These are phyloP conservation scores for Aureobasidium pullulans DNA, from an alignment of 2,329 filamentous ascomycete genomes.

Conservation along the genomic window DNA sequence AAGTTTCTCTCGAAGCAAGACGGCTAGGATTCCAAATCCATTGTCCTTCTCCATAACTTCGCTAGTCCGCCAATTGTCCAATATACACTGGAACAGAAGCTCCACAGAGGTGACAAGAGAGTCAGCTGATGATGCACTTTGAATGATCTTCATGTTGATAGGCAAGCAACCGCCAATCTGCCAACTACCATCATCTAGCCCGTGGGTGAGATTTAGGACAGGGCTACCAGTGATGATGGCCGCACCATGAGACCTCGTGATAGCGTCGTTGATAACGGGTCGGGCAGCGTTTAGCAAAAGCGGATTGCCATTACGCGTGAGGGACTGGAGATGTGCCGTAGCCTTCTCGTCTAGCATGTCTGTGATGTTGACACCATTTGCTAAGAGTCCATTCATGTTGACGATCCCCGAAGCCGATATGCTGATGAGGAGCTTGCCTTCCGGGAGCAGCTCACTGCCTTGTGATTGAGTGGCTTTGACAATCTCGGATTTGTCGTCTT, in stretches of 20 bases:
- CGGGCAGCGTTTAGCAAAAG: constrained; percentile 84
- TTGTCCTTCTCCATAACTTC: constrained; percentile 97
- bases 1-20: constrained; percentile 77
- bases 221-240: constrained; percentile 77
- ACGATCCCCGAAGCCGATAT: constrained; percentile 75
- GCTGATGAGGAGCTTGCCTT: constrained; percentile 74
- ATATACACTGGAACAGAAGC: constrained; percentile 77
- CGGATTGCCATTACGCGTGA: constrained; percentile 65
- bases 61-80: constrained; percentile 92
- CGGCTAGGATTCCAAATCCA: constrained; percentile 80
- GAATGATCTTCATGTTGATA: constrained; percentile 74
- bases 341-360: constrained; percentile 71
- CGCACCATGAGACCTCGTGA: constrained; percentile 74
- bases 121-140: constrained; percentile 63
- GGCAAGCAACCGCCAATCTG: constrained; percentile 85
- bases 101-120: constrained; percentile 70
- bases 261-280: constrained; percentile 78
- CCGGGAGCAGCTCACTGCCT: constrained; percentile 72
- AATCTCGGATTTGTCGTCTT: constrained; percentile 87
- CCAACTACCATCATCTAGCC: constrained; percentile 89
- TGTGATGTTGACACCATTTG: constrained; percentile 43
- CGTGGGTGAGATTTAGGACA: constrained; percentile 70
- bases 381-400: constrained; percentile 52
- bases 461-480: constrained; percentile 79
- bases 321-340: constrained; percentile 58